Evolutionary conservation across 352 stramenopile genomes (phyloP).

Genomic region (Phytophthora sp.): DNA sequence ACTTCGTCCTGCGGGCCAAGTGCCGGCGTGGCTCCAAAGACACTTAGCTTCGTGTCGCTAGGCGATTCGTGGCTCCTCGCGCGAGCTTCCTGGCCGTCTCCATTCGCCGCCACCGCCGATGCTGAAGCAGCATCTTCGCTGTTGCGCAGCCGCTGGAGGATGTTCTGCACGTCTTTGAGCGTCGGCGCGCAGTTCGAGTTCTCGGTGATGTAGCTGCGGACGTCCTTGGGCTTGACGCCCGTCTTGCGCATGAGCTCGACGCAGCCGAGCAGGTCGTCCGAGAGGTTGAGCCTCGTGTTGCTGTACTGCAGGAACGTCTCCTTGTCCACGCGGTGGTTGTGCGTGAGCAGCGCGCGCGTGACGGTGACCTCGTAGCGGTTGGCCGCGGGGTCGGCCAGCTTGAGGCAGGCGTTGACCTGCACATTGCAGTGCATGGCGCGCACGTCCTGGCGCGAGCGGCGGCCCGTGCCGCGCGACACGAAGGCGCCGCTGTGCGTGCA

Average conservation of each 20-base stretch:
- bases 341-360: constrained; percentile 34
- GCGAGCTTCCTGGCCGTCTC: too few species aligned
- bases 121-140: constrained; percentile 13
- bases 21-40: too few species aligned
- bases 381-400: constrained; percentile 29
- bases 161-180: constrained; percentile 47
- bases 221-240: constrained; percentile 36
- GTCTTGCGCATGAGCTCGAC: constrained; percentile 46
- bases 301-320: constrained; percentile 45
- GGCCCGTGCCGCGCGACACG: constrained; percentile 35
- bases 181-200: constrained; percentile 39
- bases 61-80: too few species aligned
- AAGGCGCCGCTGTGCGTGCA: constrained; percentile 46
- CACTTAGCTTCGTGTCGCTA: too few species aligned
- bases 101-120: neutral
- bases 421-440: constrained; percentile 36
- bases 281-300: constrained; percentile 35
- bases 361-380: constrained; percentile 38
- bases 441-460: constrained; percentile 37
- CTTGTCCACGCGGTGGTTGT: constrained; percentile 42
- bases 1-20: constrained; percentile 16
- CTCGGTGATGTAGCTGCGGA: constrained; percentile 38
- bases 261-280: constrained; percentile 31
- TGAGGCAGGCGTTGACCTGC: constrained; percentile 44
- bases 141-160: constrained; percentile 28